These are phyloP conservation scores for Coemansia sp. DNA, from an alignment of 192 early-diverging fungal genomes.

Conservation along the genomic window DNA sequence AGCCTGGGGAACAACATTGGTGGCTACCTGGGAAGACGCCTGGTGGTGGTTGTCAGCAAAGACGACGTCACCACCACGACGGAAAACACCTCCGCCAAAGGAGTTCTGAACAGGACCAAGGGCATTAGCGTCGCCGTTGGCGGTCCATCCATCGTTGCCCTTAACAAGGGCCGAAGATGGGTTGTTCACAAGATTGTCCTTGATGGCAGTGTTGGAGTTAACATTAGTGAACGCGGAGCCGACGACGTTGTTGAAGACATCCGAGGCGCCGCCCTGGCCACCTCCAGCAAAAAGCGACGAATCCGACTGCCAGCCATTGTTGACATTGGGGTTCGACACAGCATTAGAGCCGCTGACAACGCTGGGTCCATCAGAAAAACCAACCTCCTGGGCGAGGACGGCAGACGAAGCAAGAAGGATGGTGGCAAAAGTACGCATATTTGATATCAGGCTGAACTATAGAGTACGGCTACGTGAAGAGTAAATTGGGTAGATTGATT, in stretches of 20 bases:
- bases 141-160: slow-evolving; percentile 53
- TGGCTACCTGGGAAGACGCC: slow-evolving; percentile 13
- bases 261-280: slow-evolving; percentile 8
- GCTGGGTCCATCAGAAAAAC: slow-evolving; percentile 37
- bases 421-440: slow-evolving; percentile 4
- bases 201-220: slow-evolving; percentile 45
- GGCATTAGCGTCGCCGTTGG: slow-evolving; percentile 46
- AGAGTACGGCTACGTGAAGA: neutral
- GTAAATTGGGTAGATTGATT: neutral
- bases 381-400: slow-evolving; percentile 35
- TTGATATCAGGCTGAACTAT: neutral
- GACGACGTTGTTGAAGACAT: slow-evolving; percentile 44
- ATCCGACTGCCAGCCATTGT: slow-evolving; percentile 52
- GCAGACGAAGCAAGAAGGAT: slow-evolving; percentile 8
- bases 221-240: slow-evolving; percentile 48
- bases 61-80: slow-evolving; percentile 36
- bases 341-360: slow-evolving; percentile 38
- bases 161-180: slow-evolving; percentile 30
- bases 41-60: slow-evolving; percentile 52
- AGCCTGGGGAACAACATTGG: slow-evolving; percentile 15
- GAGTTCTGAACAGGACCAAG: slow-evolving; percentile 51
- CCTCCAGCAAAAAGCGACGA: slow-evolving; percentile 26
- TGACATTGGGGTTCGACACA: slow-evolving; percentile 49
- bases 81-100: slow-evolving; percentile 19
- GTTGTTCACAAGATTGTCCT: slow-evolving; percentile 54